These are phyloP conservation scores for Hyaloscypha hepaticicola DNA, from an alignment of 495 filamentous ascomycete species.

Conservation along the genomic window DNA sequence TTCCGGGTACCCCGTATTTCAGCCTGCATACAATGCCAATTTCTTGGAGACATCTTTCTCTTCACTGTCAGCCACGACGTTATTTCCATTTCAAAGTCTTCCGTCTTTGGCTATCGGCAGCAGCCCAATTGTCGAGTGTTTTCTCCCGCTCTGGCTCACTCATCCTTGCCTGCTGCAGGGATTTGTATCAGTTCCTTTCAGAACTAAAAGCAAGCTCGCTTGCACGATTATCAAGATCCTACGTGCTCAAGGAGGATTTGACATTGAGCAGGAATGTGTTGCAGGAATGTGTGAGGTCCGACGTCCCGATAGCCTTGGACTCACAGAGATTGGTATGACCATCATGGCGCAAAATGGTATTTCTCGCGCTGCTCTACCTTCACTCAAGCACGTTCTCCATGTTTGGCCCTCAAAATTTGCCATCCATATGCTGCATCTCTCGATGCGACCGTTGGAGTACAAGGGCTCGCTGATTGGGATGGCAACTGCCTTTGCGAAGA, in stretches of 20 bases:
- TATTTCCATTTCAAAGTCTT: slow-evolving; percentile 15
- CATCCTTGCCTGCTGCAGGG: slow-evolving; percentile 21
- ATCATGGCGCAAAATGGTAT: slow-evolving; percentile 9
- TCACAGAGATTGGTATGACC: slow-evolving; percentile 19
- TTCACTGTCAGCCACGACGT: too few relatives aligned
- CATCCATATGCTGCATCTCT: slow-evolving; percentile 16
- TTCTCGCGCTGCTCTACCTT: not conserved
- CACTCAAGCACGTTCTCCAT: slow-evolving; percentile 15
- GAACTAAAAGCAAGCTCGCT: slow-evolving; percentile 9
- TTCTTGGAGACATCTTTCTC: not conserved
- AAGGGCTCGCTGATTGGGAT: slow-evolving; percentile 16
- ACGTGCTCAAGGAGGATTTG: slow-evolving; percentile 31
- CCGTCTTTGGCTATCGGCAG: slow-evolving; percentile 7
- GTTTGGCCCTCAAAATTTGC: slow-evolving; percentile 11
- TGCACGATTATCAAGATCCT: slow-evolving; percentile 30
- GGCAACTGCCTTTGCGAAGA: slow-evolving; percentile 18
- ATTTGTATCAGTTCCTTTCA: slow-evolving; percentile 18
- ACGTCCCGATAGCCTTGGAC: slow-evolving; percentile 19
- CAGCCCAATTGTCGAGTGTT: slow-evolving; percentile 7
- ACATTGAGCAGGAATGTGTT: slow-evolving; percentile 25
- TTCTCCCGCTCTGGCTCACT: slow-evolving; percentile 15
- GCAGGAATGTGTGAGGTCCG: slow-evolving; percentile 29
- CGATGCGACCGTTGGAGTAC: slow-evolving; percentile 15
- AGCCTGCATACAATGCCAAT: not conserved
- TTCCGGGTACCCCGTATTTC: slow-evolving; percentile 5